Percentiles rank a stretch among this genome's conserved stretches.
phyloP scores from a whole-genome alignment of 176 grass and related monocot species.

The Pontederia crassipes region DNA sequence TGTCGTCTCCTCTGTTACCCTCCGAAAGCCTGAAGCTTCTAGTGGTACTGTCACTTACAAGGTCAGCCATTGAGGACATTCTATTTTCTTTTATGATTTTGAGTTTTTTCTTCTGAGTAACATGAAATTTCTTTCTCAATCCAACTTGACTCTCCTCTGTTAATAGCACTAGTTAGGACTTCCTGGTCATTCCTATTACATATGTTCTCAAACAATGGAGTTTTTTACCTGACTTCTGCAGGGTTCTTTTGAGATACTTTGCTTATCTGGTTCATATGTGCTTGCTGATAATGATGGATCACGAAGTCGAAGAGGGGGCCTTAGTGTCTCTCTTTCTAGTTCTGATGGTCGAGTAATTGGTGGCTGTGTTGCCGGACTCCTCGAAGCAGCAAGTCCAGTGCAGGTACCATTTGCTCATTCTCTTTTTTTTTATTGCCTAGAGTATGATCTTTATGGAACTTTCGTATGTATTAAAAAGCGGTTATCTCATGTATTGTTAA shows the following conservation, averaged over 20 bases:
- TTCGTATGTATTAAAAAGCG: too few species aligned
- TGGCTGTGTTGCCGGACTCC: conserved; percentile 54
- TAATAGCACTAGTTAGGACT: too few species aligned
- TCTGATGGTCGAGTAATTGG: conserved; percentile 78
- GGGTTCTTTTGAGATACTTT: conserved; percentile 87
- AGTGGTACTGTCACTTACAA: conserved; percentile 2
- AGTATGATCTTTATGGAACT: too few species aligned
- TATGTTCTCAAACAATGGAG: too few species aligned
- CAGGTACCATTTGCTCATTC: conserved; percentile 52
- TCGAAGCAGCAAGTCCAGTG: conserved; percentile 74
- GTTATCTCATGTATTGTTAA: not conserved
- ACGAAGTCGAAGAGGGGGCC: conserved; percentile 13
- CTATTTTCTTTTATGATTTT: too few species aligned
- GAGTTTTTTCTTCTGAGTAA: too few species aligned
- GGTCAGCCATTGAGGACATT: not conserved
- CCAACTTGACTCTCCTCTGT: too few species aligned
- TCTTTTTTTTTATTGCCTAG: not conserved
- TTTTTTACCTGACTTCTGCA: conserved; percentile 10
- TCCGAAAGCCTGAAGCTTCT: conserved; percentile 30
- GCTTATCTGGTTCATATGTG: conserved; percentile 86
- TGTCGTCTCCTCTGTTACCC: conserved; percentile 51
- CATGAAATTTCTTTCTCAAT: too few species aligned
- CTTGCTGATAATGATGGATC: conserved; percentile 48
- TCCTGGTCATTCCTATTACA: too few species aligned
- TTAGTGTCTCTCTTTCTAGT: conserved; percentile 69